A percentile compares a stretch with the other conserved stretches of the same genome.
These are phyloP conservation scores for Penicillium sp. DNA, from an alignment of 2,329 filamentous ascomycete genomes.

Conservation along the genomic window DNA sequence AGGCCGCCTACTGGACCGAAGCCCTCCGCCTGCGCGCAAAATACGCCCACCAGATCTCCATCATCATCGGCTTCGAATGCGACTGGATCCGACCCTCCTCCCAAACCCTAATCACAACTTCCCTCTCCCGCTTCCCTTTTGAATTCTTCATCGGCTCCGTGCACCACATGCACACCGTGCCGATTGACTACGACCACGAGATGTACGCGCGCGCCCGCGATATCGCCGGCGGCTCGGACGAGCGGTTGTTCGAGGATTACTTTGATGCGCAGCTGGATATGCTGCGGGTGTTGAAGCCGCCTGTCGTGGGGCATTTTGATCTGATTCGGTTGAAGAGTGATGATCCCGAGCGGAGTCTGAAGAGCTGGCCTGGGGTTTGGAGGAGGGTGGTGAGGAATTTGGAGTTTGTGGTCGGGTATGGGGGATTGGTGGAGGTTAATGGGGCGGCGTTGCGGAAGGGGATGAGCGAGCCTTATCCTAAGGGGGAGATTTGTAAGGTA, in stretches of 20 bases:
- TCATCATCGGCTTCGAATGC: conserved; percentile 88
- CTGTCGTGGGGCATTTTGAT: conserved; percentile 91
- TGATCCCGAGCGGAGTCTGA: conserved; percentile 64
- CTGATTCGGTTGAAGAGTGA: conserved; percentile 79
- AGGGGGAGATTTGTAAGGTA: conserved; percentile 73
- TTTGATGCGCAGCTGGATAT: conserved; percentile 86
- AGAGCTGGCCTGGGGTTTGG: conserved; percentile 69
- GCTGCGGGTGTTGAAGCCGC: conserved; percentile 70
- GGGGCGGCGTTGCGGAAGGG: conserved; percentile 86
- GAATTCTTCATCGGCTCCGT: conserved; percentile 94
- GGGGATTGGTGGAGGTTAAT: conserved; percentile 87
- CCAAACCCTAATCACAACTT: conserved; percentile 60
- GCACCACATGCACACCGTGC: conserved; percentile 82
- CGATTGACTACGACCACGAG: conserved; percentile 80
- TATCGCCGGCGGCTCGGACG: conserved; percentile 63
- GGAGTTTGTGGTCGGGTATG: conserved; percentile 68
- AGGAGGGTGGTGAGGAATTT: conserved; percentile 73
- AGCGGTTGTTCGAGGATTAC: conserved; percentile 76
- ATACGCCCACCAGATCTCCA: conserved; percentile 71
- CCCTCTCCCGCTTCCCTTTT: conserved; percentile 64
- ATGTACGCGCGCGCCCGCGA: conserved; percentile 68
- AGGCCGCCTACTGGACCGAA: conserved; percentile 70
- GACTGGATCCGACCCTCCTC: conserved; percentile 82
- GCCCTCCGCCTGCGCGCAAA: conserved; percentile 69
- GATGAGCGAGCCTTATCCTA: conserved; percentile 86